A percentile compares a stretch with the other conserved stretches of the same genome.
Evolutionary conservation across 768 basidiomycete genomes (phyloP).

Genomic region (Gymnopilus junonius): DNA sequence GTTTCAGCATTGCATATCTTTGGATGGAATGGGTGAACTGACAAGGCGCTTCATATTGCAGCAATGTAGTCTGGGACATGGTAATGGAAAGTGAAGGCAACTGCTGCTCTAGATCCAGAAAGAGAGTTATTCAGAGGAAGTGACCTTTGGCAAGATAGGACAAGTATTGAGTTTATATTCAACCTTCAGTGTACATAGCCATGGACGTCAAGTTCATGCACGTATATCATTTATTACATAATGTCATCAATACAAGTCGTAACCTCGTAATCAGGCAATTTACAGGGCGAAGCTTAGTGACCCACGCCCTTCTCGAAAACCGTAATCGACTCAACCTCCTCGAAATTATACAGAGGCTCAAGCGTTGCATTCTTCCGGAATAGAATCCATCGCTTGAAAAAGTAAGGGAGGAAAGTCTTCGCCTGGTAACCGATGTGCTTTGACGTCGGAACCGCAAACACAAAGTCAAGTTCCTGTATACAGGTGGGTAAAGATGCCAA

Average conservation of each 20-base stretch:
- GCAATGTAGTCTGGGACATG: slow-evolving; percentile 73
- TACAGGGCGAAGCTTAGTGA: slow-evolving; percentile 20
- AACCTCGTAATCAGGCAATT: background rate
- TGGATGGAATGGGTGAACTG: slow-evolving; percentile 37
- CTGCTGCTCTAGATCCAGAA: background rate
- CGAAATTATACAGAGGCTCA: slow-evolving; percentile 51
- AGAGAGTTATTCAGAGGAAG: background rate
- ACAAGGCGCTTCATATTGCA: slow-evolving; percentile 90
- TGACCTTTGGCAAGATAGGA: background rate
- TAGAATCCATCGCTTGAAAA: slow-evolving; percentile 46
- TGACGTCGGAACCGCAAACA: slow-evolving; percentile 50
- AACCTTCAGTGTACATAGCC: slow-evolving; percentile 1
- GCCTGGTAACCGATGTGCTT: slow-evolving; percentile 46
- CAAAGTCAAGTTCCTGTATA: slow-evolving; percentile 41
- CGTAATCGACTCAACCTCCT: slow-evolving; percentile 48
- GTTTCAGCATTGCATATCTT: slow-evolving; percentile 5
- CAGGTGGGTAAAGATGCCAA: background rate
- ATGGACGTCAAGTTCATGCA: background rate
- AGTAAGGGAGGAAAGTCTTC: slow-evolving; percentile 45
- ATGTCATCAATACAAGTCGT: background rate
- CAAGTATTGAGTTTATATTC: slow-evolving; percentile 1
- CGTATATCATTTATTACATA: background rate
- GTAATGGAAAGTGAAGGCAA: background rate
- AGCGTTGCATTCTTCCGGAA: slow-evolving; percentile 37
- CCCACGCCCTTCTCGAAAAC: slow-evolving; percentile 47